A percentile compares a stretch with the other conserved stretches of the same genome.
Conservation (phyloP, 2,329 filamentous ascomycete genomes). For the Salinomyces thailandicus region DNA sequence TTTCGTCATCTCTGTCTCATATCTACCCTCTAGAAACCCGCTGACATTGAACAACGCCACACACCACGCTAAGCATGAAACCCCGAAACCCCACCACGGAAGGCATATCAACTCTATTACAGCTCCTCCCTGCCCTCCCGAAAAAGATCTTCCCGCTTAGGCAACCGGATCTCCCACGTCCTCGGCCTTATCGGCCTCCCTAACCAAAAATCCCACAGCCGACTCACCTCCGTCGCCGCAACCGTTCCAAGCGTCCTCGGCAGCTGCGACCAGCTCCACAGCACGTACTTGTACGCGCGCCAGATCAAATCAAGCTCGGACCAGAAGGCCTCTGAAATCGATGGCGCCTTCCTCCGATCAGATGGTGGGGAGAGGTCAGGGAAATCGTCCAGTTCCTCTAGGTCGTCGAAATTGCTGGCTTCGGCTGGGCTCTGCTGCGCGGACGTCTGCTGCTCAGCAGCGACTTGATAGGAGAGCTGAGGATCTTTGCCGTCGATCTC, state of each 20-base stretch:
- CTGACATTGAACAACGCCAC: too few relatives aligned
- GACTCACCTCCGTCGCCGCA: conserved; percentile 41
- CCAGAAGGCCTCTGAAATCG: conserved; percentile 48
- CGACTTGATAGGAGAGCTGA: too few relatives aligned
- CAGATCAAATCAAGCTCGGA: conserved; percentile 55
- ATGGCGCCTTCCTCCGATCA: conserved; percentile 32
- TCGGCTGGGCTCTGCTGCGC: conserved; percentile 7
- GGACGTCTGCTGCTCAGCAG: conserved; percentile 7
- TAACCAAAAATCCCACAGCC: conserved; percentile 52
- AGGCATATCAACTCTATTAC: too few relatives aligned
- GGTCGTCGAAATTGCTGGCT: conserved; percentile 10
- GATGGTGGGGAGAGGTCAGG: conserved; percentile 34
- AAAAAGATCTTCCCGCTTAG: conserved; percentile 26
- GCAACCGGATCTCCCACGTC: conserved; percentile 43
- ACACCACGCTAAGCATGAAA: conserved; percentile 1
- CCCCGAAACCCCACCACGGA: too few relatives aligned
- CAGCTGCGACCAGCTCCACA: conserved; percentile 54
- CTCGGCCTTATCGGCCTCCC: conserved; percentile 50
- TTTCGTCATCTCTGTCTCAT: too few relatives aligned
- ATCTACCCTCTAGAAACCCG: too few relatives aligned
- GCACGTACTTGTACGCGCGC: conserved; percentile 53
- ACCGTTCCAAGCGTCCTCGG: conserved; percentile 34
- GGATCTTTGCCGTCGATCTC: conserved; percentile 14
- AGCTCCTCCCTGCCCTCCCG: too few relatives aligned
- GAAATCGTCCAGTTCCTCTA: conserved; percentile 17